A percentile compares a stretch with the other conserved stretches of the same genome.
Evolutionary conservation across 148 eudicot species (phyloP).

Genomic region (Mesembryanthemum crystallinum): DNA sequence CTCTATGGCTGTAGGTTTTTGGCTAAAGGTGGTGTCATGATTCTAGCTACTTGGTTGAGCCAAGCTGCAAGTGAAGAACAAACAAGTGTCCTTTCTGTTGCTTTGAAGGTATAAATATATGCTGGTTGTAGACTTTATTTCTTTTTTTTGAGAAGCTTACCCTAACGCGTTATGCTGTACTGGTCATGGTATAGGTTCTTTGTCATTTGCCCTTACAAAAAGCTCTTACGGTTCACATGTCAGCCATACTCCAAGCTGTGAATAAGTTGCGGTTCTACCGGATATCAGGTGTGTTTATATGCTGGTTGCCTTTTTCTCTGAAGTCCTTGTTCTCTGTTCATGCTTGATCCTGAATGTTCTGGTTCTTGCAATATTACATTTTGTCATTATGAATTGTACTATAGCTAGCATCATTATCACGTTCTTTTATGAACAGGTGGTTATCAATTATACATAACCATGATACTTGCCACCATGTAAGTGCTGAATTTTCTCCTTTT

Average conservation of each 20-base stretch:
- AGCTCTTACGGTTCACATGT: constrained; percentile 88
- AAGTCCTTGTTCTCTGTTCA: not conserved
- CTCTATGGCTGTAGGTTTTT: constrained; percentile 58
- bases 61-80: constrained; percentile 92
- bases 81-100: constrained; percentile 70
- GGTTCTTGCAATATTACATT: not conserved
- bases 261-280: constrained; percentile 75
- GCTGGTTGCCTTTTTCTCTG: constrained; percentile 1
- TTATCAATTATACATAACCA: not conserved
- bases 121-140: not conserved
- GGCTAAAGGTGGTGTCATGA: constrained; percentile 81
- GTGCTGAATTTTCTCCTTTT: not conserved
- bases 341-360: not conserved
- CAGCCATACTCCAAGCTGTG: constrained; percentile 84
- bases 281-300: constrained; percentile 65
- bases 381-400: not conserved
- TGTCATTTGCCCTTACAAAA: constrained; percentile 72
- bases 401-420: not conserved
- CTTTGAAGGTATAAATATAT: constrained; percentile 55
- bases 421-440: not conserved
- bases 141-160: constrained; percentile 2
- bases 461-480: not conserved
- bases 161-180: constrained; percentile 18
- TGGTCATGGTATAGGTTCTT: constrained; percentile 54
- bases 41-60: constrained; percentile 87